These are phyloP conservation scores for Tarenaya hassleriana DNA, from an alignment of 345 rosid species.

Conservation along the genomic window DNA sequence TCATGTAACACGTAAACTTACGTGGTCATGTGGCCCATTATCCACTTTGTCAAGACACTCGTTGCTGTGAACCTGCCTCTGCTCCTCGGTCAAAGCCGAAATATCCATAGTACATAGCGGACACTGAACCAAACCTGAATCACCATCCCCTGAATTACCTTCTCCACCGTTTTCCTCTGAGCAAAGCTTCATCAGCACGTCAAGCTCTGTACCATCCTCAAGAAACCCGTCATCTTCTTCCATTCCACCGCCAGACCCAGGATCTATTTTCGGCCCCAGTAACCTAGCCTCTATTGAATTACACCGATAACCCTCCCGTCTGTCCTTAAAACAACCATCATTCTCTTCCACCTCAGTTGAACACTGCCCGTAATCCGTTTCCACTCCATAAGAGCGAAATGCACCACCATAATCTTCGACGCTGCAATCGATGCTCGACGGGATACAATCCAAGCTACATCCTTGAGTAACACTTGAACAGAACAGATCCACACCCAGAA, in stretches of 20 bases:
- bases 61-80: slow-evolving; percentile 65
- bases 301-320: slow-evolving; percentile 36
- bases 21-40: slow-evolving; percentile 33
- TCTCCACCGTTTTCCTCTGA: slow-evolving; percentile 30
- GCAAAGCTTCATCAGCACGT: slow-evolving; percentile 53
- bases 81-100: slow-evolving; percentile 55
- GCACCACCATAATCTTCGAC: slow-evolving; percentile 3
- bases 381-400: slow-evolving; percentile 2
- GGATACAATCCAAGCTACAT: slow-evolving; percentile 62
- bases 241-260: slow-evolving; percentile 16
- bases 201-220: slow-evolving; percentile 45
- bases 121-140: slow-evolving; percentile 38
- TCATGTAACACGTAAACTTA: slow-evolving; percentile 26
- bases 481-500: not conserved
- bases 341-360: slow-evolving; percentile 5
- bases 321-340: slow-evolving; percentile 26
- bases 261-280: slow-evolving; percentile 24
- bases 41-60: slow-evolving; percentile 60
- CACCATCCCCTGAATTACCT: slow-evolving; percentile 18
- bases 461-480: slow-evolving; percentile 25
- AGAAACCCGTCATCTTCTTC: slow-evolving; percentile 25
- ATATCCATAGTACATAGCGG: slow-evolving; percentile 73
- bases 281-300: slow-evolving; percentile 66
- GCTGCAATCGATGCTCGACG: slow-evolving; percentile 50
- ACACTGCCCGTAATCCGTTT: not conserved